Evolutionary conservation across 176 grass and related monocot species (phyloP), one percentile per base, ranked within the genome.

Genomic region (Luzula sylvatica): DNA sequence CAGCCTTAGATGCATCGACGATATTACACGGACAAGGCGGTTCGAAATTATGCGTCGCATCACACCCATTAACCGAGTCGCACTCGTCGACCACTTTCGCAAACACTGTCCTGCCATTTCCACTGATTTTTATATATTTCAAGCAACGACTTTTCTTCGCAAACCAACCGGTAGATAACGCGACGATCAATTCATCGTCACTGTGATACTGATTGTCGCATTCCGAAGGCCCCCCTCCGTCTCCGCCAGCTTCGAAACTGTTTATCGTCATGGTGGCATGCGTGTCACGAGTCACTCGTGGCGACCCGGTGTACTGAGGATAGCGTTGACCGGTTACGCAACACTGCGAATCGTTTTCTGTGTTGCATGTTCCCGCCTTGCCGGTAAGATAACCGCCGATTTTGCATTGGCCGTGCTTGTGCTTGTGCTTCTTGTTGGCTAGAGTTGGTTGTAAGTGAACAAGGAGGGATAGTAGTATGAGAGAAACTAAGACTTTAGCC

Each of bases 81-180:
- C 81, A 85, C 70, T 85, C 75, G 66, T 85, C 81, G 13, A 85
- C 75, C 26, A 79, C 81, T 76, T 71, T 79, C 42, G 81, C 75
- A 8, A 75, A 21, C 51, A 71, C 75, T 17, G 53, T 69, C 24
- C 42, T 38, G 0, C 75, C 81, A 55, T 85, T 62, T 1, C 38
- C 75, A n/a, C 23, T 32, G 52, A 85, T 41, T 15, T 45, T 59
- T 55, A 79, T 44, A 49, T 15, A 42, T 58, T 67, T 56, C 52
- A 65, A 50, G 23, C 81, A 85, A 12, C 75, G 75, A 19, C 15
- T 20, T 17, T 58, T 60, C 65, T 72, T 67, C 32, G 72, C 70
- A 40, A 78, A 76, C 81, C 75, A 84, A 2, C 81, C 75, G 5
- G 69, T 75, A 16, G 81, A 85, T 15, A 85, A 15, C n/a, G 81